phyloP scores from a whole-genome alignment of 257 asterid species.

The Nicotiana benthamiana region DNA sequence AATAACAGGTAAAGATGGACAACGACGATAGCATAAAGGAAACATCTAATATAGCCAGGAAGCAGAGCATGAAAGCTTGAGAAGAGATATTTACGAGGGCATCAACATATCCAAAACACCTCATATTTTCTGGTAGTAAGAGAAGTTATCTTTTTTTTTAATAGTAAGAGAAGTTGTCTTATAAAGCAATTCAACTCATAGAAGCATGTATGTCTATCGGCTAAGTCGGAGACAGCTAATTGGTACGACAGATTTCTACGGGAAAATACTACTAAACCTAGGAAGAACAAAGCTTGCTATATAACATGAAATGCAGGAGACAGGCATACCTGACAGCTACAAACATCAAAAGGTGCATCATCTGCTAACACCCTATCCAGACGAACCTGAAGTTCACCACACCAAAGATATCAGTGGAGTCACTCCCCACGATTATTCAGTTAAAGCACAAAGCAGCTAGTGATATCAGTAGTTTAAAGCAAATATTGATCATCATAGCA shows the following conservation, averaged over 20 bases:
- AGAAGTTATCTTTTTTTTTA: neutral
- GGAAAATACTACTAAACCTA: neutral
- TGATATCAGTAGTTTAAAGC: neutral
- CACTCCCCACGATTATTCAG: neutral
- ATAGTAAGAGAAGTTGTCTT: neutral
- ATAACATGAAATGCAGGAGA: neutral
- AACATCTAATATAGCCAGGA: neutral
- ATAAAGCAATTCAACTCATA: neutral
- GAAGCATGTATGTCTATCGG: neutral
- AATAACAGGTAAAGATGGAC: neutral
- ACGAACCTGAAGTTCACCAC: conserved; percentile 44
- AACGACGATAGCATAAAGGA: neutral
- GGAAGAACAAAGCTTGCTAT: neutral
- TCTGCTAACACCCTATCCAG: conserved; percentile 75
- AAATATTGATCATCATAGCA: neutral
- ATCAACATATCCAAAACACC: neutral
- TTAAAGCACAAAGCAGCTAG: neutral
- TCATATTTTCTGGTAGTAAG: neutral
- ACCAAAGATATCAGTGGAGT: conserved; percentile 7
- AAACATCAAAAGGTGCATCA: conserved; percentile 91
- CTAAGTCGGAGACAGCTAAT: neutral
- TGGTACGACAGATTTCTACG: neutral
- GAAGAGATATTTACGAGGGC: neutral
- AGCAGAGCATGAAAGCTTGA: neutral
- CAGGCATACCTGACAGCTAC: conserved; percentile 86